These are phyloP conservation scores for Ascochyta lentis DNA, from an alignment of 2,329 filamentous ascomycete genomes.

Conservation along the genomic window DNA sequence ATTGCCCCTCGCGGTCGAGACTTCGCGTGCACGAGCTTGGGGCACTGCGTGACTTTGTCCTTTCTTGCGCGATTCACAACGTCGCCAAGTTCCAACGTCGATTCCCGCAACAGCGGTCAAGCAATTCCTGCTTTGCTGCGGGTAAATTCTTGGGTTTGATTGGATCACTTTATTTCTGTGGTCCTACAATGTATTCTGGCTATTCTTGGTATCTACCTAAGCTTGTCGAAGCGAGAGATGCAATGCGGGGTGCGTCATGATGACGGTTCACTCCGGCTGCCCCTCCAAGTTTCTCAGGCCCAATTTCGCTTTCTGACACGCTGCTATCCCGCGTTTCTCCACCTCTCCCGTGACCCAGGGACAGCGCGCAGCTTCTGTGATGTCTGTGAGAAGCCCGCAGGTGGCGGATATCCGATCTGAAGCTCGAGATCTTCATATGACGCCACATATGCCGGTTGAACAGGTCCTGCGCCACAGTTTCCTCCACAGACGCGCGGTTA, in stretches of 20 bases:
- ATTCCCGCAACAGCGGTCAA: conserved; percentile 5
- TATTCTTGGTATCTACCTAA: conserved; percentile 1
- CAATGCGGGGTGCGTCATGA: conserved; percentile 14
- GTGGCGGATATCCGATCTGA: conserved; percentile 10
- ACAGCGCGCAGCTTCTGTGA: not conserved
- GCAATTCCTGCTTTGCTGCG: conserved; percentile 9
- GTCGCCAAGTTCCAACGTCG: not conserved
- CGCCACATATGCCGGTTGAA: conserved; percentile 21
- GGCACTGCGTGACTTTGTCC: not conserved
- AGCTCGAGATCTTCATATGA: conserved; percentile 25
- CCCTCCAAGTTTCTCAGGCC: not conserved
- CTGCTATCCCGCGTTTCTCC: conserved; percentile 13
- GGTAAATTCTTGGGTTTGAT: not conserved
- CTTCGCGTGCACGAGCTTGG: conserved; percentile 1
- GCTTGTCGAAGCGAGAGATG: not conserved
- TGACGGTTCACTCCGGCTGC: conserved; percentile 4
- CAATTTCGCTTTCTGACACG: not conserved
- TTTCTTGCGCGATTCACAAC: conserved; percentile 2
- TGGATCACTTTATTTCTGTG: conserved; percentile 12
- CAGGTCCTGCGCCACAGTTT: conserved; percentile 12
- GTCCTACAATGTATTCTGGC: not conserved
- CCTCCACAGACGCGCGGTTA: conserved; percentile 15
- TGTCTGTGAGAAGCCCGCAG: not conserved
- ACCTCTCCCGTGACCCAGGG: conserved; percentile 20
- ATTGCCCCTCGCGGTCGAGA: conserved; percentile 4